phyloP scores from a whole-genome alignment of 208 protist genomes.

The Leishmania lainsoni region DNA sequence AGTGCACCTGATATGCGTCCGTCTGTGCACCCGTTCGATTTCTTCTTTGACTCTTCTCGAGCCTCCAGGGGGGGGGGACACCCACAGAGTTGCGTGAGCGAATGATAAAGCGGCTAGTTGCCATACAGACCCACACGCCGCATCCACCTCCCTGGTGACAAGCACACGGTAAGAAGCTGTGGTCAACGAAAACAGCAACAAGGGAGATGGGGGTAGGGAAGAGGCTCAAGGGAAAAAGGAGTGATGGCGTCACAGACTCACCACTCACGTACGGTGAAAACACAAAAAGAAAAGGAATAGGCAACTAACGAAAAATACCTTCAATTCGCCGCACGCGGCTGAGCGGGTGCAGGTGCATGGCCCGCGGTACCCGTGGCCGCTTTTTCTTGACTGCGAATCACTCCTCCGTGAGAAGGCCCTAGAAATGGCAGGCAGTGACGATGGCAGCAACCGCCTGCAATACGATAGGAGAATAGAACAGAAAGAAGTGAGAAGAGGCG shows the following conservation, averaged over 20 bases:
- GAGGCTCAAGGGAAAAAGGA: neutral
- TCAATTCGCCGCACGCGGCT: neutral
- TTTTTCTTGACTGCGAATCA: neutral
- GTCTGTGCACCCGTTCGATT: neutral
- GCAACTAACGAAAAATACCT: neutral
- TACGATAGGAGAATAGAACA: slow-evolving; percentile 1
- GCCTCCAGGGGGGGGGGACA: neutral
- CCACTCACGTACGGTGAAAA: neutral
- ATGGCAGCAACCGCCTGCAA: neutral
- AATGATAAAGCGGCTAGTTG: neutral
- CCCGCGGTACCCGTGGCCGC: neutral
- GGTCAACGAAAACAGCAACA: no score
- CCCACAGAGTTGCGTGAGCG: neutral
- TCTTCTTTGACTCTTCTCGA: neutral
- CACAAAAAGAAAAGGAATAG: no score
- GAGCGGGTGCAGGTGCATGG: neutral
- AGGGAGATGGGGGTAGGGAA: neutral
- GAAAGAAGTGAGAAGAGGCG: neutral
- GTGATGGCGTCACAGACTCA: neutral
- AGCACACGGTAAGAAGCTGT: neutral
- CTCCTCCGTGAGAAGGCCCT: neutral
- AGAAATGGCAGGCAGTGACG: neutral
- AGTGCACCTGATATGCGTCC: neutral
- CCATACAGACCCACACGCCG: neutral
- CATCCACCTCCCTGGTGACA: neutral